Conservation (phyloP, 371 early-diverging fungal species). For the Mortierella sp. region DNA sequence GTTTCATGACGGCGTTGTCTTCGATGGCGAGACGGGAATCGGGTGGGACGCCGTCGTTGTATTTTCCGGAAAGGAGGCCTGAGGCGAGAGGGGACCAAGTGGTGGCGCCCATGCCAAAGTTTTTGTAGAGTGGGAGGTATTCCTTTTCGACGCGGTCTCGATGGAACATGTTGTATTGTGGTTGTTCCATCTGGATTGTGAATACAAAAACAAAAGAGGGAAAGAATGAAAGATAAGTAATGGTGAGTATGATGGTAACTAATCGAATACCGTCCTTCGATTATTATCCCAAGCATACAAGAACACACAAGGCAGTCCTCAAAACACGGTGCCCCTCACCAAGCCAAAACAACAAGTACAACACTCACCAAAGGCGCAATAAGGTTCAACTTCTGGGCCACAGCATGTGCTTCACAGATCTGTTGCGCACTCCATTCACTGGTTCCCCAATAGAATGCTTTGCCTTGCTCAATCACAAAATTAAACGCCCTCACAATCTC, state of each 20-base stretch:
- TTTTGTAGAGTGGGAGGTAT: conserved; percentile 79
- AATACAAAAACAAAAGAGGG: background rate
- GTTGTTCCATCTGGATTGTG: conserved; percentile 69
- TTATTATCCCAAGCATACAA: background rate
- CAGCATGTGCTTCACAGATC: conserved; percentile 79
- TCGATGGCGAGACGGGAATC: conserved; percentile 78
- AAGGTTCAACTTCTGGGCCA: conserved; percentile 74
- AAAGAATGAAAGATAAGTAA: background rate
- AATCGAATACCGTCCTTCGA: background rate
- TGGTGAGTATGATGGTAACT: background rate
- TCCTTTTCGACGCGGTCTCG: conserved; percentile 84
- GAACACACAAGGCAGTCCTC: no score
- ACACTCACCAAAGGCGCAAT: conserved; percentile 72
- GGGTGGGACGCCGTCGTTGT: conserved; percentile 78
- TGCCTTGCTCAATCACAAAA: conserved; percentile 83
- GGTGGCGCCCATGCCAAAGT: conserved; percentile 79
- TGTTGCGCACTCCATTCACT: conserved; percentile 88
- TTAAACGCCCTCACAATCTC: conserved; percentile 90
- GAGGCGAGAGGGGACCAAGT: conserved; percentile 87
- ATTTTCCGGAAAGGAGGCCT: conserved; percentile 84
- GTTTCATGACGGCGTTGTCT: conserved; percentile 72
- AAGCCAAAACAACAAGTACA: background rate
- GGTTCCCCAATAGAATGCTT: conserved; percentile 89
- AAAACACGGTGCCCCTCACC: no score
- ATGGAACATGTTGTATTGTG: conserved; percentile 89